Conservation (phyloP, 495 filamentous ascomycete species). For the Entonaema liquescens region DNA sequence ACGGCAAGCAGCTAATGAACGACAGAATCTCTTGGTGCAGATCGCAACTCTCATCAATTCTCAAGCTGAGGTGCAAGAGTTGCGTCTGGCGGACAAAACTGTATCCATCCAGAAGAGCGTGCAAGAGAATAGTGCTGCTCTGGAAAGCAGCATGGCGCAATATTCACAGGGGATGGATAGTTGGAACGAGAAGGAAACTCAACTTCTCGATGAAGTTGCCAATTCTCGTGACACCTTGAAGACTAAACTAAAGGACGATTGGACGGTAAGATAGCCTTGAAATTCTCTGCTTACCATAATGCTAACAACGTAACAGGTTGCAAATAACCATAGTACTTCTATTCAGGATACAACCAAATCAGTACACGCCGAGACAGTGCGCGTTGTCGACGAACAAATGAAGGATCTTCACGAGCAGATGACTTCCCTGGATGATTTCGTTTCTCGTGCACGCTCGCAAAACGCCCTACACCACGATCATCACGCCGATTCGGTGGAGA, state of each 20-base stretch:
- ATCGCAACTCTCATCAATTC: conserved; percentile 78
- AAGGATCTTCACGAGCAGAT: conserved; percentile 86
- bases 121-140: conserved; percentile 63
- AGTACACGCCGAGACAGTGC: conserved; percentile 90
- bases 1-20: conserved; percentile 74
- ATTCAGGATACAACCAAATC: conserved; percentile 84
- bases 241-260: conserved; percentile 84
- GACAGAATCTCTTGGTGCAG: conserved; percentile 75
- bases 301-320: conserved; percentile 61
- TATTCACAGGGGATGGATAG: conserved; percentile 77
- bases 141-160: conserved; percentile 69
- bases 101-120: conserved; percentile 69
- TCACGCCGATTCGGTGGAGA: conserved; percentile 67
- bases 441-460: conserved; percentile 80
- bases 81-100: conserved; percentile 71
- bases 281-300: background rate
- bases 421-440: conserved; percentile 87
- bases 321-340: conserved; percentile 79
- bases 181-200: conserved; percentile 75
- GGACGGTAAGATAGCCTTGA: conserved; percentile 67
- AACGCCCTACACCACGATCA: conserved; percentile 77
- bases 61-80: conserved; percentile 75
- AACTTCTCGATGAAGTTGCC: conserved; percentile 73
- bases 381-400: conserved; percentile 90
- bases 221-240: conserved; percentile 80